Base-by-base conservation (phyloP, 345 rosid species). In the Aquilaria malaccensis region DNA sequence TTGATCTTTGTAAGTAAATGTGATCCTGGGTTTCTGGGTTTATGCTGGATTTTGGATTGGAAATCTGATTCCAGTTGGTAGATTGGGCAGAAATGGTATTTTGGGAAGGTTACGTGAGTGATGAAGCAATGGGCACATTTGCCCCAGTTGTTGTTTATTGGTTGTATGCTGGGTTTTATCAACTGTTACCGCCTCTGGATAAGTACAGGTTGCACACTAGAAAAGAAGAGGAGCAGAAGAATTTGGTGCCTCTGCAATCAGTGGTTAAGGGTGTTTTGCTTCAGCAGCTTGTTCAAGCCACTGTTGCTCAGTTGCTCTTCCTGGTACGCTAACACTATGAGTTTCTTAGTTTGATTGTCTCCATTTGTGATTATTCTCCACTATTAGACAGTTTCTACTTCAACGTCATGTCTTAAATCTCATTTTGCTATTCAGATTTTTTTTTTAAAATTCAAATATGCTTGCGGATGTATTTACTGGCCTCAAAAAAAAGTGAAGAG, bases 31-130 rank as follows among this genome's bases (percentile, higher is more conserved):
- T 33, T 33, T 33, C 43, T 33, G 5, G 43, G 43, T 37, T 2
- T 1, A 4, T 37, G 43, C 43, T 37, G 43, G 43, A 37, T 37
- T 2, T 37, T 37, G 43, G 43, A 37, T 37, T 37, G 43, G 7
- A 37, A 37, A 37, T 37, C 43, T 3, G 43, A 37, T 37, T 37
- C 43, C 43, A 37, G 43, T 58, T 65, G 14, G 49, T 11, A 37
- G 9, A 43, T 41, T 52, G 55, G 11, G 55, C 22, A 67, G 56
- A 4, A 48, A 86, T 86, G 94, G 87, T 80, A 70, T 77, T 86
- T 54, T 86, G 94, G 94, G 94, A 86, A 65, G 81, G 81, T 13
- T 83, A 83, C 50, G 74, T 70, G 63, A 86, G 82, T 64, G 94
- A 86, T 52, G 89, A 83, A 67, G 70, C 83, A 66, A 83, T 86